These are phyloP conservation scores for Lachnellula cervina DNA, from an alignment of 2,329 filamentous ascomycete species.

Conservation along the genomic window DNA sequence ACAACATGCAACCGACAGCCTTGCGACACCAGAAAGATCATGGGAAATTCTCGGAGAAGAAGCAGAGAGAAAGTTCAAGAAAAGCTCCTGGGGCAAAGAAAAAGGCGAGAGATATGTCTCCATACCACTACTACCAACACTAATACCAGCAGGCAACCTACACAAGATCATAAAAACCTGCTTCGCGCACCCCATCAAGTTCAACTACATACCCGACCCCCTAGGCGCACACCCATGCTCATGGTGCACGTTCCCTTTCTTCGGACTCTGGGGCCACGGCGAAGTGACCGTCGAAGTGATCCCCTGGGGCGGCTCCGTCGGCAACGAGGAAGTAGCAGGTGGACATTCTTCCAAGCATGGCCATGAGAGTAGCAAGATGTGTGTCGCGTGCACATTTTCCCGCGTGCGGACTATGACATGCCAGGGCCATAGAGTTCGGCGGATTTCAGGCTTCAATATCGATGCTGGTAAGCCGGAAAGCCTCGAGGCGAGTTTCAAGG, in stretches of 20 bases:
- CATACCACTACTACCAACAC: not conserved
- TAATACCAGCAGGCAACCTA: slow-evolving; percentile 1
- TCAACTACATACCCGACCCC: slow-evolving; percentile 21
- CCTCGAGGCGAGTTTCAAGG: slow-evolving; percentile 6
- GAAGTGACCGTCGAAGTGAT: slow-evolving; percentile 16
- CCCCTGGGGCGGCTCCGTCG: slow-evolving; percentile 6
- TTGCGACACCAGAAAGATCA: not conserved
- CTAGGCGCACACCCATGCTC: slow-evolving; percentile 13
- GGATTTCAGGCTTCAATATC: slow-evolving; percentile 10
- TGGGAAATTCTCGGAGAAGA: not conserved
- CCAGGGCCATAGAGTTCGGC: slow-evolving; percentile 8
- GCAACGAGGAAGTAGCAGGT: slow-evolving; percentile 22
- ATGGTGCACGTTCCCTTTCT: slow-evolving; percentile 24
- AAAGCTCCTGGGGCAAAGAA: not conserved
- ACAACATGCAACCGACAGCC: not conserved
- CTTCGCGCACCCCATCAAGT: slow-evolving; percentile 28
- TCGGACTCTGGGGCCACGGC: slow-evolving; percentile 23
- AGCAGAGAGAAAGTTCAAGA: not conserved
- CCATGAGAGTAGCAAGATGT: slow-evolving; percentile 21
- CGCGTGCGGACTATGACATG: slow-evolving; percentile 21
- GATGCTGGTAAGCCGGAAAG: slow-evolving; percentile 6
- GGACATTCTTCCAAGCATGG: slow-evolving; percentile 11
- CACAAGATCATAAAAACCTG: slow-evolving; percentile 19
- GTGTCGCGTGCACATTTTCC: slow-evolving; percentile 21
- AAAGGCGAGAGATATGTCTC: not conserved